Base-by-base conservation (phyloP, 2,329 filamentous ascomycete genomes). In the Pseudocercospora macadamiae region DNA sequence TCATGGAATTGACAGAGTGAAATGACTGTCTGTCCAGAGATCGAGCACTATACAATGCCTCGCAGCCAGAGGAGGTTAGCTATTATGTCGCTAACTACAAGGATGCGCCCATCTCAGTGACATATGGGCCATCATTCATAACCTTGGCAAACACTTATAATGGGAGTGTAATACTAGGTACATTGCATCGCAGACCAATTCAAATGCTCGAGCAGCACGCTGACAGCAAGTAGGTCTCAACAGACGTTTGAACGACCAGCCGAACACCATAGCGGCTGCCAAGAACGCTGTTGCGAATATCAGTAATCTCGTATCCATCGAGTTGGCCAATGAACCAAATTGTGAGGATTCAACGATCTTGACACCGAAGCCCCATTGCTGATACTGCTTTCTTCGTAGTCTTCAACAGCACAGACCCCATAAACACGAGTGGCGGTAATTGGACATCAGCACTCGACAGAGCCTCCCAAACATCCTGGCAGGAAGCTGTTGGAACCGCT, bases 291-390 rank as follows among this genome's bases (percentile, higher is more conserved):
- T 78, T 8, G 64, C 63, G 1, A 66, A 73, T n/a, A 80, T 84
- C 64, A 63, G 60, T 3, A 85, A 83, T 60, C 67, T 85, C 9
- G 71, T 79, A 16, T 80, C 82, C 2, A 81, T 85, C 30, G 82
- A 86, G 65, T 72, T 85, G 1, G 82, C 83, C 1, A 85, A 85
- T 63, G 82, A 85, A 55, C 83, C 83, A 3, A 80, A 84, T 61
- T 83, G 81, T 83, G 65, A n/a, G 54, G 7, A 12, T 23, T 12
- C 26, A 7, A 19, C n/a, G 12, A 10, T 7, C 14, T 45, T 26
- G 8, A 9, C 16, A 8, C n/a, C 34, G 7, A 9, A 39, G 5
- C 5, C 4, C 7, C 7, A 39, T 5, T 14, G n/a, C 7, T 14
- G 8, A 9, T 39, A 10, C 8, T 39, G 5, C 7, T 39, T 14